Conservation (phyloP, 257 asterid genomes). For the Leptodermis oblonga region DNA sequence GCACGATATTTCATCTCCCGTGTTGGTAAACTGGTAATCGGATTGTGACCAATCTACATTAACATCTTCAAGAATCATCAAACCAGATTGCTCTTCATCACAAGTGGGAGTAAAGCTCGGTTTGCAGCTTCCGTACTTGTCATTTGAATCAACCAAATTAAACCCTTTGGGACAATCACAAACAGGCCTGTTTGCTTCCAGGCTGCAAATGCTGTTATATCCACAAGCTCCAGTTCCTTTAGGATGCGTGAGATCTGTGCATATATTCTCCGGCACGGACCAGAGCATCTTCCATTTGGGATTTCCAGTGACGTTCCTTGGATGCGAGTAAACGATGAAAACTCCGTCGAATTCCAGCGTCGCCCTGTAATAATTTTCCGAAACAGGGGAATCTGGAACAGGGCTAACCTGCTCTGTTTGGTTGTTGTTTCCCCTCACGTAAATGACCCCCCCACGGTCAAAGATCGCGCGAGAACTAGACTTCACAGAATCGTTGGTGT, state of each 20-base stretch:
- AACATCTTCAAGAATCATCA: constrained; percentile 11
- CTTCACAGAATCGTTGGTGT: constrained; percentile 18
- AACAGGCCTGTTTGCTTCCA: constrained; percentile 28
- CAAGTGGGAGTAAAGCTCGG: constrained; percentile 38
- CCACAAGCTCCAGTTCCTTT: constrained; percentile 65
- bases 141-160: constrained; percentile 31
- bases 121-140: constrained; percentile 38
- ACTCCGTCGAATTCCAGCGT: constrained; percentile 47
- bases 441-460: constrained; percentile 25
- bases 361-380: constrained; percentile 33
- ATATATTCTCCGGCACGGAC: constrained; percentile 39
- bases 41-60: constrained; percentile 37
- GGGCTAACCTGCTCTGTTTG: neutral
- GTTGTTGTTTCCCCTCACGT: constrained; percentile 28
- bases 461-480: constrained; percentile 11
- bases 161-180: constrained; percentile 51
- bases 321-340: constrained; percentile 38
- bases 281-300: constrained; percentile 27
- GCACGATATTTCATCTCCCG: constrained; percentile 27
- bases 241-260: neutral
- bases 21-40: constrained; percentile 27
- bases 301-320: constrained; percentile 19
- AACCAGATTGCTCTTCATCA: constrained; percentile 16
- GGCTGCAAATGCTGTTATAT: constrained; percentile 41
- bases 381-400: constrained; percentile 13